Conservation (phyloP, 202 grass and related monocot species). For the Panicum hallii region DNA sequence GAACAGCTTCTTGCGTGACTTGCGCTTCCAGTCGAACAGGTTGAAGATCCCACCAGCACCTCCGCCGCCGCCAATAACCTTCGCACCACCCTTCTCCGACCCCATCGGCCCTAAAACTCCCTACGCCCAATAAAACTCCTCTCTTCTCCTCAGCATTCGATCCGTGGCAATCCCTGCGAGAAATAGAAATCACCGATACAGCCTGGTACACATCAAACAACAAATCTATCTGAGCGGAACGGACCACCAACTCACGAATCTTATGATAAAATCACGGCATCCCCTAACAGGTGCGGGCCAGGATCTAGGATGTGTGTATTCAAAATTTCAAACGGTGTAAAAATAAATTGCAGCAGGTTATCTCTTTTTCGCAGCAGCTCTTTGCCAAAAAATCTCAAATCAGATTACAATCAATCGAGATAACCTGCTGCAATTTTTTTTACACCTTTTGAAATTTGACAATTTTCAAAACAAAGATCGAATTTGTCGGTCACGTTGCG, state of each 20-base stretch:
- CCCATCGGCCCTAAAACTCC: slow-evolving; percentile 46
- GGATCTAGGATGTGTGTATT: too few relatives aligned
- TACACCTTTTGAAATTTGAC: too few relatives aligned
- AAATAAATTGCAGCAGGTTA: too few relatives aligned
- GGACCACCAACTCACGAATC: not conserved
- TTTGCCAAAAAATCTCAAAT: too few relatives aligned
- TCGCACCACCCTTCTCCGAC: slow-evolving; percentile 54
- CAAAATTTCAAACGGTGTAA: too few relatives aligned
- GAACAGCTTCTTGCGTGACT: slow-evolving; percentile 92
- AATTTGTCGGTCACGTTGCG: too few relatives aligned
- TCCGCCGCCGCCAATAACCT: slow-evolving; percentile 43
- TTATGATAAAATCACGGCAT: not conserved
- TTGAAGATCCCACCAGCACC: slow-evolving; percentile 69
- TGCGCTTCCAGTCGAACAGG: slow-evolving; percentile 84
- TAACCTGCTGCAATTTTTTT: too few relatives aligned
- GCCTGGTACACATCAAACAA: slow-evolving; percentile 3
- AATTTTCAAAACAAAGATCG: too few relatives aligned
- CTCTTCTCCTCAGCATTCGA: slow-evolving; percentile 23
- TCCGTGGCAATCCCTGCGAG: not conserved
- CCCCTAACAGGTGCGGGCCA: not conserved
- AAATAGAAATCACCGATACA: slow-evolving; percentile 35
- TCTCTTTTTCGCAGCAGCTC: too few relatives aligned
- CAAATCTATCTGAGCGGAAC: slow-evolving; percentile 6
- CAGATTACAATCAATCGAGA: too few relatives aligned
- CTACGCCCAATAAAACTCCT: slow-evolving; percentile 10